phyloP scores from a whole-genome alignment of 768 basidiomycete species.

The Boletus reticulatus region DNA sequence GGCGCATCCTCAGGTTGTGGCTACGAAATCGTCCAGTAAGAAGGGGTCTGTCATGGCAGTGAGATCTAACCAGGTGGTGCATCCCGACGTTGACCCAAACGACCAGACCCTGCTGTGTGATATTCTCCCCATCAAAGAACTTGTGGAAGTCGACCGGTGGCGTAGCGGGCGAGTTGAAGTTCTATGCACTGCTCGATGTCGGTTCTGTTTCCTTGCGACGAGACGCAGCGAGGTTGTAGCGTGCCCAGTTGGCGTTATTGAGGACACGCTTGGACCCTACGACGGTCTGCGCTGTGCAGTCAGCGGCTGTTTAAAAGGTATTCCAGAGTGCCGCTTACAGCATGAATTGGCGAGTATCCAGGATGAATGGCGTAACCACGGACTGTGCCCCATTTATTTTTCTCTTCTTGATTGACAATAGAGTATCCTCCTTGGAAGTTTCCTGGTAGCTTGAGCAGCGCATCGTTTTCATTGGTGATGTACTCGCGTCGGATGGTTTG shows the following conservation, averaged over 20 bases:
- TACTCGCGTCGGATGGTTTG: conserved; percentile 48
- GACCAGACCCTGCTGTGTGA: conserved; percentile 64
- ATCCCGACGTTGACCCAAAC: conserved; percentile 67
- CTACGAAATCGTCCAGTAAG: conserved; percentile 22
- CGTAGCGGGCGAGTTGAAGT: conserved; percentile 55
- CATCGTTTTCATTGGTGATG: conserved; percentile 51
- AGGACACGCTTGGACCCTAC: conserved; percentile 57
- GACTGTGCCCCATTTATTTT: conserved; percentile 55
- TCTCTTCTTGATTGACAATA: conserved; percentile 51
- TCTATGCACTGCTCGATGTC: conserved; percentile 57
- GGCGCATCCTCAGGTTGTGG: conserved; percentile 66
- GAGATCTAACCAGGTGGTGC: conserved; percentile 52
- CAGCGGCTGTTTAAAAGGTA: not conserved
- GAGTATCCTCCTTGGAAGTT: conserved; percentile 60
- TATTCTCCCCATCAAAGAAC: conserved; percentile 63
- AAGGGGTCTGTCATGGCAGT: no score
- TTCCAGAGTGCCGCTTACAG: conserved; percentile 28
- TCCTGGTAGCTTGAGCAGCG: conserved; percentile 46
- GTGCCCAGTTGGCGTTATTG: conserved; percentile 66
- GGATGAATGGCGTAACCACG: conserved; percentile 64
- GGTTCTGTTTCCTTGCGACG: conserved; percentile 62
- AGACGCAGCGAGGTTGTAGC: conserved; percentile 59
- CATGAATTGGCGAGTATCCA: conserved; percentile 52
- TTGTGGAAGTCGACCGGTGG: conserved; percentile 58
- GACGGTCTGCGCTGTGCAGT: conserved; percentile 40